Base-by-base conservation (phyloP, 306 rosid species). In the Delonix regia region DNA sequence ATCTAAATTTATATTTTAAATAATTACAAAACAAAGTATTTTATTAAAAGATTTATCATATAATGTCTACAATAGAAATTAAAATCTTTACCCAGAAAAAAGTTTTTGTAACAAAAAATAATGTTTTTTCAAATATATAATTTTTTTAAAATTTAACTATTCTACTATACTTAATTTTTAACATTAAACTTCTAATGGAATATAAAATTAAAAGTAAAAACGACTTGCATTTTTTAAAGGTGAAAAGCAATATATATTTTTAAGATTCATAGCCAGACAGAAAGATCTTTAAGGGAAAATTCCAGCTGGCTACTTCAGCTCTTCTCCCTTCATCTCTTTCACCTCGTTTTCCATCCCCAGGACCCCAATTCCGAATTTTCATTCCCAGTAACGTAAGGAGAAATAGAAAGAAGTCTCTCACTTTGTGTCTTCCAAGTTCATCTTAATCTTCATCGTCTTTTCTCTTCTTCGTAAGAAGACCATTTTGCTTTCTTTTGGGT, bases 291-390 rank as follows among this genome's bases (percentile, higher is more conserved):
- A 49, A 79, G 82, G 77, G 70, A 49, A 85, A 74, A 75, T 21
- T 49, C 88, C 80, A 76, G 78, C 80, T 82, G 89, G 61, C 68
- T 48, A 68, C 27, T 64, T 79, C 19, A 48, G 73, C 55, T 69
- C 64, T 49, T 60, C 14, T 78, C 27, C 65, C 27, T 71, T 7
- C 3, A 9, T 67, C 27, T 30, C 51, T 42, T 52, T 59, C 57
- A 30, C 60, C 49, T 39, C 68, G 39, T 47, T 80, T 73, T 15
- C 64, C 69, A 77, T 73, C 78, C 74, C 82, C 83, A 33, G 73
- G 52, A n/a, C 14, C n/a, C 61, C 69, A 27, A 27, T 9, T 2
- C 41, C 21, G 21, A 73, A 73, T 74, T 38, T 62, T 80, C 82
- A n/a, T 12, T 14, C 78, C 72, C 65, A 39, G 77, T 74, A 33